Base-by-base conservation (phyloP, 192 early-diverging fungal genomes). In the Jimgerdemannia flammicorona region DNA sequence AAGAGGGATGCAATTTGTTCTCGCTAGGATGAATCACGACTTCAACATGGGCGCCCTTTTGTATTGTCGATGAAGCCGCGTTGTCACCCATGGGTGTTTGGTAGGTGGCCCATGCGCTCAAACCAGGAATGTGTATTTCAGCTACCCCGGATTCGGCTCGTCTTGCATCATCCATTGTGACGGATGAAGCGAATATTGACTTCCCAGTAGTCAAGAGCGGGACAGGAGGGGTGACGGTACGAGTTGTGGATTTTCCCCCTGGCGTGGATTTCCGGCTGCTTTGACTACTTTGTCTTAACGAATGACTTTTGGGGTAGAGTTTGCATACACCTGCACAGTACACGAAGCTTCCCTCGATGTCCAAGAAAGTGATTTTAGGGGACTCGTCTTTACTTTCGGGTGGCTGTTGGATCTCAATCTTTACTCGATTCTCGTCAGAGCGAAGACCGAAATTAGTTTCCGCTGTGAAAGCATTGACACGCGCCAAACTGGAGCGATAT, bases 1-100 rank as follows among this genome's bases (percentile, higher is more conserved):
- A 77, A 0, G 90, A 87, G 14, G 93, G 93, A 77, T 92, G 87
- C 11, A 95, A 70, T 1, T 82, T 86, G 73, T 95, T 95, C 66
- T 92, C 83, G 66, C 92, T 93, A 44, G 87, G 78, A 73, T 89
- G 88, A 71, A 93, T 87, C 64, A 89, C 74, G 39, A 93, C 79
- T 66, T 92, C 90, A 10, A 88, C 81, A 77, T 91, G 88, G 8
- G 90, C 64, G 29, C 82, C 78, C n/a, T 79, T 80, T 40, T 77
- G 78, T 11, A 70, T 73, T 14, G 79, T 40, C 0, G 80, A 76
- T 19, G 80, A 74, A 7, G 76, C 64, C 1, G 78, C 17, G 17
- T 74, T 67, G 59, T 84, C 78, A 2, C 88, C 87, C 9, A 89
- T 59, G 6, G 84, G 77, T 43, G 84, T 82, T 10, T 80, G 84